These are phyloP conservation scores for Dipteronia dyeriana DNA, from an alignment of 345 rosid species.

Conservation along the genomic window DNA sequence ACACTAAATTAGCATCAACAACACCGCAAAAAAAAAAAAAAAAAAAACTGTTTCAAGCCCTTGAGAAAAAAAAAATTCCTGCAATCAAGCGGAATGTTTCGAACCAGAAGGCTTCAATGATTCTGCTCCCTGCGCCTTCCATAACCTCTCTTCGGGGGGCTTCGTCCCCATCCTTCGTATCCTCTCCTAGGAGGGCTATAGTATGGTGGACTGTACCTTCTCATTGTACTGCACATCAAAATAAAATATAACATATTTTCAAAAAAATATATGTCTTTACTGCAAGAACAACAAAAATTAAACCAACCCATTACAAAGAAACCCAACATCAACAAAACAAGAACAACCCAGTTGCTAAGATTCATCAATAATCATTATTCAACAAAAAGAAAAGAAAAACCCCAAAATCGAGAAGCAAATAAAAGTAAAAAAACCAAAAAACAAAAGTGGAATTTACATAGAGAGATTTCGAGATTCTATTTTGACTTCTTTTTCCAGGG, in stretches of 20 bases:
- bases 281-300: neutral
- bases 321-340: neutral
- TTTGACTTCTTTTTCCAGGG: neutral
- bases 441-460: neutral
- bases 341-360: neutral
- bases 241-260: neutral
- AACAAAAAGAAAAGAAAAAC: neutral
- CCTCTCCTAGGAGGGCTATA: slow-evolving; percentile 94
- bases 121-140: slow-evolving; percentile 77
- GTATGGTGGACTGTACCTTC: slow-evolving; percentile 82
- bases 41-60: neutral
- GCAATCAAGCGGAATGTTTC: slow-evolving; percentile 94
- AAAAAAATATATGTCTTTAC: neutral
- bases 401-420: neutral
- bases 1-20: neutral
- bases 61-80: slow-evolving; percentile 42
- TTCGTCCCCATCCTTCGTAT: slow-evolving; percentile 65
- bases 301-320: neutral
- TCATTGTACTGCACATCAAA: slow-evolving; percentile 50
- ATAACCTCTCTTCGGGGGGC: slow-evolving; percentile 70
- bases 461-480: neutral
- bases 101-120: slow-evolving; percentile 84
- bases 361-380: neutral
- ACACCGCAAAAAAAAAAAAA: neutral
- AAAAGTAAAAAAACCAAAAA: neutral